Evolutionary conservation across 2,329 filamentous ascomycete genomes (phyloP).

Genomic region (Colletotrichum siamense): DNA sequence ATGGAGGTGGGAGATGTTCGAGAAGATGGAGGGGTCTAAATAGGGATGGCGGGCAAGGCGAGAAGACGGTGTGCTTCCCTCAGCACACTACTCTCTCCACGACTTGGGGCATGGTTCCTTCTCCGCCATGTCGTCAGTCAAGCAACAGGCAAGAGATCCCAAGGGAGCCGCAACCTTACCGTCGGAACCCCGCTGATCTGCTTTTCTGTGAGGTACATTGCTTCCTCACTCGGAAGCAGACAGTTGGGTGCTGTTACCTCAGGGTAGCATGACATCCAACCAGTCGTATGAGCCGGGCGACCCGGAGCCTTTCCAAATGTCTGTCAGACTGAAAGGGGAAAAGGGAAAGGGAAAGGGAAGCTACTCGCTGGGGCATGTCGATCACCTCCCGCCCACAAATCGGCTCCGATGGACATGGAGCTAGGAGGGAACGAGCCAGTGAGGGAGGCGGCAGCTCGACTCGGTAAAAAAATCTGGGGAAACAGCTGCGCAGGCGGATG

Average conservation of each 20-base stretch:
- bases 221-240: not conserved
- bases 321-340: not conserved
- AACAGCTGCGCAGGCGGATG: not conserved
- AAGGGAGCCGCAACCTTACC: not conserved
- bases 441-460: not conserved
- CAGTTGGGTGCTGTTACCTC: not conserved
- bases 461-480: constrained; percentile 8
- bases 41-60: not conserved
- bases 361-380: not conserved
- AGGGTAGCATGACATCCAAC: not conserved
- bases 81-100: not conserved
- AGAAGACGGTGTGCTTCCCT: not conserved
- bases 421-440: not conserved
- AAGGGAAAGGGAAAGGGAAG: not conserved
- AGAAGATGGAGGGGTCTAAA: not conserved
- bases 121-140: not conserved
- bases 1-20: not conserved
- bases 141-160: not conserved
- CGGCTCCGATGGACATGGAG: not conserved
- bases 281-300: not conserved
- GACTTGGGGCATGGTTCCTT: not conserved
- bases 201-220: not conserved
- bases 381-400: constrained; percentile 1
- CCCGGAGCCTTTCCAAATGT: not conserved
- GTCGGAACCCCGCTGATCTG: constrained; percentile 9